phyloP scores from a whole-genome alignment of 495 filamentous ascomycete genomes.

The Lineolata rhizophorae region DNA sequence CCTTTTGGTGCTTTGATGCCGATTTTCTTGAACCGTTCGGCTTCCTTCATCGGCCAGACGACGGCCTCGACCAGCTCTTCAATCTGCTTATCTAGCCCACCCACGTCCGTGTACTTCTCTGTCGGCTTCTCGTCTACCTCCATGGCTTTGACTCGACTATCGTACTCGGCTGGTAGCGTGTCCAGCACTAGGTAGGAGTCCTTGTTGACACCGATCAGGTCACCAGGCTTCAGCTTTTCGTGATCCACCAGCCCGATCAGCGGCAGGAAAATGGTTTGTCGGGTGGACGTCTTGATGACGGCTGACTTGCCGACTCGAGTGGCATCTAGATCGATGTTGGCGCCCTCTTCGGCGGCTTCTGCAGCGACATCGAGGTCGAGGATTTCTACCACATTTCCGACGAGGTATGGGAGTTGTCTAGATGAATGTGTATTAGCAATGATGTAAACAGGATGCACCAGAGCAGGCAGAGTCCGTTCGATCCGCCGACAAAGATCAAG shows the following conservation, averaged over 20 bases:
- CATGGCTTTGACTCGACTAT: conserved; percentile 98
- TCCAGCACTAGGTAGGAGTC: conserved; percentile 98
- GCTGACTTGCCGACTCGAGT: conserved; percentile 93
- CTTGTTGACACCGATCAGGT: conserved; percentile 97
- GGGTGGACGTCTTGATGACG: conserved; percentile 98
- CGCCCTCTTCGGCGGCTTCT: conserved; percentile 89
- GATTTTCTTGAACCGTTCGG: conserved; percentile 96
- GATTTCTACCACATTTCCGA: conserved; percentile 94
- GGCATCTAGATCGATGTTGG: conserved; percentile 95
- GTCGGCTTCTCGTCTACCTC: conserved; percentile 99
- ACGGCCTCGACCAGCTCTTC: conserved; percentile 98
- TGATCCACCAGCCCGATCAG: conserved; percentile 95
- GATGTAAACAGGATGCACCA: too few species aligned
- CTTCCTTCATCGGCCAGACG: conserved; percentile 99
- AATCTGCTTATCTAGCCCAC: conserved; percentile 96
- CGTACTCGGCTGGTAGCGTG: conserved; percentile 96
- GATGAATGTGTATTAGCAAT: conserved; percentile 6
- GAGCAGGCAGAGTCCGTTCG: too few species aligned
- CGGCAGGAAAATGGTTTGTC: conserved; percentile 96
- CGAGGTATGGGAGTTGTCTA: conserved; percentile 93
- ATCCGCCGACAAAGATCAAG: background rate
- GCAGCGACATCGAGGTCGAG: conserved; percentile 91
- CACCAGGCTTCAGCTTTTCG: conserved; percentile 74
- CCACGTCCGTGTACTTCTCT: conserved; percentile 97
- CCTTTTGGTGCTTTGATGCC: conserved; percentile 99